Evolutionary conservation across 352 stramenopile genomes (phyloP), one percentile per base, ranked within the genome.

Genomic region (Nothophytophthora sp.): DNA sequence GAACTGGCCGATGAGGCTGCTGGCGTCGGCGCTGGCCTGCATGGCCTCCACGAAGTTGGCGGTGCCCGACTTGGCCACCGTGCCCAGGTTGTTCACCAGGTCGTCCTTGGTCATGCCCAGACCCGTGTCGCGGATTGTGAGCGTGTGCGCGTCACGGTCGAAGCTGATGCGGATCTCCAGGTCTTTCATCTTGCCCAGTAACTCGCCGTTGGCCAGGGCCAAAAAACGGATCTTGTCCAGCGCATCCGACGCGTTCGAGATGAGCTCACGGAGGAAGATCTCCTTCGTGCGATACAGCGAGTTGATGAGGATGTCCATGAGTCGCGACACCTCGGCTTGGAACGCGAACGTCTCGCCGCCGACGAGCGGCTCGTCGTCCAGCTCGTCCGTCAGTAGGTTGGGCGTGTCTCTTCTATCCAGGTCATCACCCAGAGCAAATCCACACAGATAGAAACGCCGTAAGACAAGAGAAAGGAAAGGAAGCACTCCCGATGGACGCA

Each of bases 291-390:
- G 92, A 77, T 96, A 96, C 30, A 99, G 77, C 52, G 94, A 98
- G 71, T 99, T 99, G 70, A 99, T 99, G 58, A 99, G 96, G 69
- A 99, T 99, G 73, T 99, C 97, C 80, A 99, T 97, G 63, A 99
- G 91, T 5, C 97, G 93, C 51, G 96, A 98, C 18, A 99, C 97
- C 64, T 99, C 96, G 34, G 96, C 96, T 55, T 98, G 90, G 73
- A 98, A 98, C 50, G 83, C 88, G 39, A 96, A 98, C 48, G 81
- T 92, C 57, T 98, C 92, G 39, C 84, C 81, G 4, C 63, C 69
- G 1, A 25, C 55, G 30, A 77, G 27, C n/a, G 67, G 65, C 47
- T 64, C 45, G 22, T 73, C 62, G 12, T 81, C 54, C 29, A 88
- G 56, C 16, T 81, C 73, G 29, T 87, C 62, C 32, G 81, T 56